Percentiles rank a stretch among this genome's conserved stretches.
Conservation (phyloP, 257 asterid species). For the Eucommia ulmoides region DNA sequence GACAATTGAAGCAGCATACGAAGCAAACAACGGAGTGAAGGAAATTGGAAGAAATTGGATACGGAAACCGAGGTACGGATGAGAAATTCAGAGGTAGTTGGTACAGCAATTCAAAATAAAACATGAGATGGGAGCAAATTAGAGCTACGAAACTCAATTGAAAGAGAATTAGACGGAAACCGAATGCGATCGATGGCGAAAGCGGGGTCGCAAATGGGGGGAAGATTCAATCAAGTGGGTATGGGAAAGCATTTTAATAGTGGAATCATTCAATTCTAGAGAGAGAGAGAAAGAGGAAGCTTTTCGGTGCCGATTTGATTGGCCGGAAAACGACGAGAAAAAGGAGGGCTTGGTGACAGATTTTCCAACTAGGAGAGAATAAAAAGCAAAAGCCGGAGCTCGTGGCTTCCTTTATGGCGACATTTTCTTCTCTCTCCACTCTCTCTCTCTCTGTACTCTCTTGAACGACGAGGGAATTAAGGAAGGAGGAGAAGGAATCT, state of each 20-base stretch:
- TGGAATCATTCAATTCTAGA: constrained; percentile 7
- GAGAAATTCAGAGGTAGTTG: constrained; percentile 19
- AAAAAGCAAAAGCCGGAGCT: neutral
- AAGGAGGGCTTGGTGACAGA: neutral
- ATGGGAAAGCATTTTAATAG: constrained; percentile 4
- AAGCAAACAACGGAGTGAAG: constrained; percentile 29
- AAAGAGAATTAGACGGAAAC: neutral
- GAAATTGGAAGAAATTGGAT: constrained; percentile 37
- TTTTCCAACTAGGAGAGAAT: neutral
- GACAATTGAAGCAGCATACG: constrained; percentile 23
- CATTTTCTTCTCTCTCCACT: no score
- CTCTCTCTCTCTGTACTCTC: neutral
- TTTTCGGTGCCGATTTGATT: neutral
- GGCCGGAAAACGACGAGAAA: neutral
- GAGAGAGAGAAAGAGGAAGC: neutral
- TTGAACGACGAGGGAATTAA: neutral
- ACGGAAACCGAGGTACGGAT: no score
- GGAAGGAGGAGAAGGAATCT: neutral
- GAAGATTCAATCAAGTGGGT: constrained; percentile 16
- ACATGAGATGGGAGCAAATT: constrained; percentile 31
- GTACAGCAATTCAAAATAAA: constrained; percentile 17
- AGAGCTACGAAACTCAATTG: neutral
- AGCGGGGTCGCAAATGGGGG: neutral
- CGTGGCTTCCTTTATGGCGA: neutral
- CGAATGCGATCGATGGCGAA: neutral